phyloP scores from a whole-genome alignment of 441 rosid species.

The Pelargonium cotyledonis region DNA sequence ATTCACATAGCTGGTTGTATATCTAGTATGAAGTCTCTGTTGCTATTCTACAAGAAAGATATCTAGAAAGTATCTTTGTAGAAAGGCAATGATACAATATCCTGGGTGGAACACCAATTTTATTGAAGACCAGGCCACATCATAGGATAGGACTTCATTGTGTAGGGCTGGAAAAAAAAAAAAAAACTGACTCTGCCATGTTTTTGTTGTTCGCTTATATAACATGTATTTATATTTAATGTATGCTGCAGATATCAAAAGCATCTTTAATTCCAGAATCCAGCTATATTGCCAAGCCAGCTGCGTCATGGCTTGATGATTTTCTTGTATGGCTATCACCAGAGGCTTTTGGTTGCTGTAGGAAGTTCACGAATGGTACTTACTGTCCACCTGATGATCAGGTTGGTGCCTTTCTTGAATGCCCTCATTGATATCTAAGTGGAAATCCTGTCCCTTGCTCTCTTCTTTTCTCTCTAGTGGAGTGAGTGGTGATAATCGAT shows the following conservation, averaged over 20 bases:
- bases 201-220: neutral
- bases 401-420: slow-evolving; percentile 27
- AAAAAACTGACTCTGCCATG: neutral
- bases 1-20: neutral
- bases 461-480: neutral
- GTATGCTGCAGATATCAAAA: slow-evolving; percentile 44
- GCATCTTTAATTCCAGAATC: slow-evolving; percentile 50
- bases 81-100: neutral
- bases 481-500: neutral
- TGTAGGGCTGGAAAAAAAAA: neutral
- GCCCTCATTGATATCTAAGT: slow-evolving; percentile 13
- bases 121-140: neutral
- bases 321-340: slow-evolving; percentile 67
- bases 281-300: slow-evolving; percentile 67
- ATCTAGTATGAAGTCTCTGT: neutral
- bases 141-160: neutral
- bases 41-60: neutral
- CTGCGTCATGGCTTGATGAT: slow-evolving; percentile 72
- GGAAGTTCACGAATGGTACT: slow-evolving; percentile 48
- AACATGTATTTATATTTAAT: neutral
- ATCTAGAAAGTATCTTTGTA: neutral
- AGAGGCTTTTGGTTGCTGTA: slow-evolving; percentile 68
- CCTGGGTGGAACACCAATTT: neutral
- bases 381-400: slow-evolving; percentile 72
- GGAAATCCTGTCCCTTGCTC: slow-evolving; percentile 1